phyloP scores from a whole-genome alignment of 805 yeast genomes.

The Cyberlindnera mrakii region DNA sequence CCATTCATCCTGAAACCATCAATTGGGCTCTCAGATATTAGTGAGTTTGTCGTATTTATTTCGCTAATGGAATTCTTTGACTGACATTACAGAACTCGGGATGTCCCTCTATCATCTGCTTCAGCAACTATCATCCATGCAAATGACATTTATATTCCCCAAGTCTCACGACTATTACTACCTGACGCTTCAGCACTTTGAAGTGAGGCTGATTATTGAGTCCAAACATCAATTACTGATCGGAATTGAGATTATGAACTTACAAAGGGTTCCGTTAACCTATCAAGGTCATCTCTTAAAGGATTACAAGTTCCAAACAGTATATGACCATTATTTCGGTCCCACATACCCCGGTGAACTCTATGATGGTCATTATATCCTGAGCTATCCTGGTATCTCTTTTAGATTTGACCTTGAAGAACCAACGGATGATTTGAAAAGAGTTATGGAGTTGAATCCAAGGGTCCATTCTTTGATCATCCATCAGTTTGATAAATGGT shows the following conservation, averaged over 20 bases:
- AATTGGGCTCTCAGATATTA: constrained; percentile 11
- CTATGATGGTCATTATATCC: constrained; percentile 22
- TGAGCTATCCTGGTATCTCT: constrained; percentile 52
- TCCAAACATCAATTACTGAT: constrained; percentile 7
- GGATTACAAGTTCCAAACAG: constrained; percentile 31
- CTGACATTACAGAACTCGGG: constrained; percentile 5
- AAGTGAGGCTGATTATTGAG: constrained; percentile 6
- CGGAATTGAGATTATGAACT: constrained; percentile 12
- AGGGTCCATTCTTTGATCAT: constrained; percentile 9
- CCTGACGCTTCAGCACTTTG: constrained; percentile 3
- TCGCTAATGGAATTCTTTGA: not conserved
- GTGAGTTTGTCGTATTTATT: not conserved
- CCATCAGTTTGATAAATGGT: constrained; percentile 11
- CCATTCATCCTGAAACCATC: constrained; percentile 7
- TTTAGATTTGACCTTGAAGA: constrained; percentile 35
- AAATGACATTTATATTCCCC: constrained; percentile 1
- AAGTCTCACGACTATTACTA: not conserved
- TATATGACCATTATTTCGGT: constrained; percentile 54
- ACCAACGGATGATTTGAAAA: constrained; percentile 1
- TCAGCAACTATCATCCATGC: constrained; percentile 3
- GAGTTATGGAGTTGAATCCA: constrained; percentile 7
- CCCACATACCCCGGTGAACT: constrained; percentile 54
- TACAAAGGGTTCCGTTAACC: constrained; percentile 3
- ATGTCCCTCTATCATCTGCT: constrained; percentile 6
- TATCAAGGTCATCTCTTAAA: constrained; percentile 13